Base-by-base conservation (phyloP, 371 early-diverging fungal species). In the Parasitella parasitica region DNA sequence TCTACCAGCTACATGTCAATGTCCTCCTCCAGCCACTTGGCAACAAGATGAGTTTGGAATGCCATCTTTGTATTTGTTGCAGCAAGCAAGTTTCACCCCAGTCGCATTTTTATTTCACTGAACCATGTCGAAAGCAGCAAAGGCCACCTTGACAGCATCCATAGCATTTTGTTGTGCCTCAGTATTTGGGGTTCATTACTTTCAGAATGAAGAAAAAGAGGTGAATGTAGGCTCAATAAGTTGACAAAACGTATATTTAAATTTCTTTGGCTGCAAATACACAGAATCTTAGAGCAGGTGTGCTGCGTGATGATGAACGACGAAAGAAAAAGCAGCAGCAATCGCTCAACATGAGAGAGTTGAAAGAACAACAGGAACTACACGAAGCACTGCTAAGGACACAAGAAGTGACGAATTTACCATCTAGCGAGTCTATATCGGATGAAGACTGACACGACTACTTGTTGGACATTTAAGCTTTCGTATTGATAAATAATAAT, bases 151-250 rank as follows among this genome's bases (percentile, higher is more conserved):
- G 51, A 71, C 68, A n/a, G 64, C 71, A 2, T 74, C 81, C 22
- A 67, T 83, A 8, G 61, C 71, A n/a, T 70, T 83, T 20, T 78
- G 80, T 34, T 57, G 68, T 62, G 79, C 68, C 20, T 74, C 79
- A 6, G 70, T 83, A 6, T 72, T 69, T 26, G 81, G 83, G 35
- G 83, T 83, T 0, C 83, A 83, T 61, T 80, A 83, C 63, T 16
- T 77, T 2, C 83, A 83, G 54, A 65, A 64, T 9, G 71, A 67
- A 57, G 83, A 83, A 41, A 73, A 77, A 56, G 77, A 73, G 63
- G 83, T 78, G 76, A 57, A n/a, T n/a, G n/a, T n/a, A n/a, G n/a
- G n/a, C n/a, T n/a, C n/a, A n/a, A n/a, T n/a, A n/a, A n/a, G n/a
- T n/a, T n/a, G n/a, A n/a, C n/a, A n/a, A n/a, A n/a, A n/a, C n/a